Conservation (phyloP, 2,329 filamentous ascomycete genomes). For the Epichloe hybrida region DNA sequence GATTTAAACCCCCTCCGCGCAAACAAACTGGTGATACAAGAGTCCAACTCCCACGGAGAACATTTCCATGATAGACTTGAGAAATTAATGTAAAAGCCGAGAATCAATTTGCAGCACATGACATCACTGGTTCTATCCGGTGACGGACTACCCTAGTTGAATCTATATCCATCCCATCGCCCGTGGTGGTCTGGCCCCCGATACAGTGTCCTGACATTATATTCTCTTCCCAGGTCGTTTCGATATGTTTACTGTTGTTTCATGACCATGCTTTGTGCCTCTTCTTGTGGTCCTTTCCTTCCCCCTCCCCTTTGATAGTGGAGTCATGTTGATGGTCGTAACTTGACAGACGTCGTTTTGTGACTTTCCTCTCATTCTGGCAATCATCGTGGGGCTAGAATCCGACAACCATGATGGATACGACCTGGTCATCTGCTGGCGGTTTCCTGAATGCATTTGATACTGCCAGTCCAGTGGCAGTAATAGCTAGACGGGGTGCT, state of each 20-base stretch:
- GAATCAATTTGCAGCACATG: slow-evolving; percentile 4
- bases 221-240: slow-evolving; percentile 12
- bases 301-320: not conserved
- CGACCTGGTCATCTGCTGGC: not conserved
- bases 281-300: slow-evolving; percentile 6
- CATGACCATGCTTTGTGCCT: slow-evolving; percentile 7
- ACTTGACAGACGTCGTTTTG: too few relatives aligned
- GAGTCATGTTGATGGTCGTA: too few relatives aligned
- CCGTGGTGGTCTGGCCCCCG: slow-evolving; percentile 8
- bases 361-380: too few relatives aligned
- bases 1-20: too few relatives aligned
- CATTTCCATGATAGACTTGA: not conserved
- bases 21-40: not conserved
- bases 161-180: slow-evolving; percentile 25
- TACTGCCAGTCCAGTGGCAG: slow-evolving; percentile 15
- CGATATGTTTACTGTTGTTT: slow-evolving; percentile 1
- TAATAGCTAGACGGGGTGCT: not conserved
- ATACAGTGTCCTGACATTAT: slow-evolving; percentile 10
- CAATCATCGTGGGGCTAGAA: too few relatives aligned
- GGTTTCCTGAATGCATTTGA: not conserved
- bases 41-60: not conserved
- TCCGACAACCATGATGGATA: not conserved
- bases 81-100: not conserved
- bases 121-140: slow-evolving; percentile 20
- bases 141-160: slow-evolving; percentile 25